Evolutionary conservation across 2,329 filamentous ascomycete genomes (phyloP), one percentile per base, ranked within the genome.

Genomic region (Cladosporium sp.): DNA sequence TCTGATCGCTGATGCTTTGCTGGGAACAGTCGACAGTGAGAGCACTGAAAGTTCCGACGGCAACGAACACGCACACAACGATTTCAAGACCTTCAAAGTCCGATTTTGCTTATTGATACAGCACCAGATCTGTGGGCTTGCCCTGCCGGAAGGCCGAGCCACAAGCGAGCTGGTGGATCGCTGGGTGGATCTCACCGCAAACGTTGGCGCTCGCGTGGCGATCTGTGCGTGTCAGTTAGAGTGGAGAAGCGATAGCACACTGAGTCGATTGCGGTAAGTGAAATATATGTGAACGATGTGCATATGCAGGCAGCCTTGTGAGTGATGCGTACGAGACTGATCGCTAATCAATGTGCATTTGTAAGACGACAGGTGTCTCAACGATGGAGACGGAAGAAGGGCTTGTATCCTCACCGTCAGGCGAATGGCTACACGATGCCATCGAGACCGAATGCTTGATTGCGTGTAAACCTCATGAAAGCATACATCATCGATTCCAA

Each of bases 131-230:
- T 32, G 26, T 30, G 51, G 51, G 51, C 51, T 54, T 30, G 26
- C 51, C 51, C 18, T n/a, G 28, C 18, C 51, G 51, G 51, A 54
- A 30, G 51, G 51, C 51, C 51, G 51, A 54, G 26, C 51, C 51
- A 28, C 26, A 58, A 43, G 56, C 56, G 58, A 30, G 58, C 49
- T n/a, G n/a, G 39, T 62, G 59, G 59, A 62, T 62, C 48, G 18
- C 11, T 21, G n/a, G 32, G 46, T 53, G 59, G 57, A 32, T 30
- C 26, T 32, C 14, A 39, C 57, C 26, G 26, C n/a, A 39, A 30
- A 23, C 59, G 59, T 62, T 62, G 60, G 49, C 49, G 49, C 49
- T 63, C 60, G 60, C 60, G 60, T 63, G 60, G 60, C 46, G 34
- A 56, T 43, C n/a, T 21, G 23, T 36, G 43, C 46, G 49, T 63